phyloP scores from a whole-genome alignment of 352 stramenopile species.

The Aphanomyces cochlioides region DNA sequence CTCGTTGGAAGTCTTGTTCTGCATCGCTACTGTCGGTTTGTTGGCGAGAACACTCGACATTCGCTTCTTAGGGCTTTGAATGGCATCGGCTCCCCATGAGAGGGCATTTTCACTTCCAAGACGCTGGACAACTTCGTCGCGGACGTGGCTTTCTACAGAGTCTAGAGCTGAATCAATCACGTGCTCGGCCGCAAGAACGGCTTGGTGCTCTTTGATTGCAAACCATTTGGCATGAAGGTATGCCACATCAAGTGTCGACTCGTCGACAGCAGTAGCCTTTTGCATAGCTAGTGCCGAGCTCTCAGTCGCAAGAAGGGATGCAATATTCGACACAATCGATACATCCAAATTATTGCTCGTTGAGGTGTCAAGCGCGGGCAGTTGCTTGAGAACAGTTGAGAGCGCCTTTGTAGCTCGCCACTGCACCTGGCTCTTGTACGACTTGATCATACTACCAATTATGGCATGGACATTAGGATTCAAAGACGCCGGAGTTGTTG shows the following conservation, averaged over 20 bases:
- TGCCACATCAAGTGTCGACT: neutral
- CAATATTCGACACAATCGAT: slow-evolving; percentile 60
- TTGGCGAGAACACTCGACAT: slow-evolving; percentile 4
- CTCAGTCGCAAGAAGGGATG: slow-evolving; percentile 51
- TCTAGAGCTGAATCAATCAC: slow-evolving; percentile 72
- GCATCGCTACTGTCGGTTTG: neutral
- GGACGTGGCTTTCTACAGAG: slow-evolving; percentile 48
- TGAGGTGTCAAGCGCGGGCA: slow-evolving; percentile 43
- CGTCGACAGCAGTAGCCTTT: neutral
- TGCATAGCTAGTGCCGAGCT: slow-evolving; percentile 36
- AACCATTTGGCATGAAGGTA: slow-evolving; percentile 66
- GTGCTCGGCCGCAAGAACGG: slow-evolving; percentile 60
- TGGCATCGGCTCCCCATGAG: slow-evolving; percentile 76
- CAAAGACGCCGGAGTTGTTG: neutral
- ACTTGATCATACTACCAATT: slow-evolving; percentile 50
- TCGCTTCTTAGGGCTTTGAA: slow-evolving; percentile 58
- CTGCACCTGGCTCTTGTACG: slow-evolving; percentile 75
- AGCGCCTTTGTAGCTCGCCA: slow-evolving; percentile 78
- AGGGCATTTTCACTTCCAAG: slow-evolving; percentile 73
- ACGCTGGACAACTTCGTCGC: slow-evolving; percentile 63
- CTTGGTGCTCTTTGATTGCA: slow-evolving; percentile 66
- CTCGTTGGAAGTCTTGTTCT: slow-evolving; percentile 37
- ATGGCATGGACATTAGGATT: slow-evolving; percentile 46
- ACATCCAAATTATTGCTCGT: slow-evolving; percentile 48
- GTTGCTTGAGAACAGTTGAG: slow-evolving; percentile 63